Base-by-base conservation (phyloP, 2,329 filamentous ascomycete genomes). In the Pseudonectria buxi region DNA sequence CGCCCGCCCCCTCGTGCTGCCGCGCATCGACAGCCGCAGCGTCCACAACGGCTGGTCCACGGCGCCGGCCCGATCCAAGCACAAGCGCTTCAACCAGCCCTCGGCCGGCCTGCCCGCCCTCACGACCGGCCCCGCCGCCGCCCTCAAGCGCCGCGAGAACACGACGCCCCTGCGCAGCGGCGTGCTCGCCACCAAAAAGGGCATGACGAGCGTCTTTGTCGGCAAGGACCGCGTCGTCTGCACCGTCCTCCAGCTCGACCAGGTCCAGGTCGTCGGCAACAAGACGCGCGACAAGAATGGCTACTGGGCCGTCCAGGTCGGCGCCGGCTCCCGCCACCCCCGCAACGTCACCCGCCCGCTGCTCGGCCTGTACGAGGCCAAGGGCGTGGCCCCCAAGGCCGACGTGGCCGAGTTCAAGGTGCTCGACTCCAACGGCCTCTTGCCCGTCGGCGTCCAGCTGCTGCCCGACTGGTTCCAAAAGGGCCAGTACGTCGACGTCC, bases 291-390 rank as follows among this genome's bases (percentile, higher is more conserved):
- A 80, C 44, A 69, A 73, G 55, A 81, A 96, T 61, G 92, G 92
- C 14, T 98, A 98, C 68, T 95, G 78, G 72, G 92, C 90, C 12
- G 88, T 96, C 11, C 89, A 95, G 65, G 67, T 98, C 29, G 92
- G 92, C 14, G 69, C 76, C 31, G 92, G 92, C 4, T 75, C 76
- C 58, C 83, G 82, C 58, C 76, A 82, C 41, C 67, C 83, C 15
- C 71, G 69, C 43, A 95, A 94, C 58, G 77, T 92, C 28, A 82
- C 81, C n/a, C 77, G 84, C 53, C 83, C 92, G 3, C 67, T 85
- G 69, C 68, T 95, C 40, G 92, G 92, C 1, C 92, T 95, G 67
- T 96, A 84, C 64, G 85, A 90, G 41, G 78, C 72, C 37, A 81
- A 86, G 55, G 82, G 82, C 14, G 75, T 96, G 26, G 81, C 83